Evolutionary conservation across 2,329 filamentous ascomycete species (phyloP).

Genomic region (Dothideomycetes sp.): DNA sequence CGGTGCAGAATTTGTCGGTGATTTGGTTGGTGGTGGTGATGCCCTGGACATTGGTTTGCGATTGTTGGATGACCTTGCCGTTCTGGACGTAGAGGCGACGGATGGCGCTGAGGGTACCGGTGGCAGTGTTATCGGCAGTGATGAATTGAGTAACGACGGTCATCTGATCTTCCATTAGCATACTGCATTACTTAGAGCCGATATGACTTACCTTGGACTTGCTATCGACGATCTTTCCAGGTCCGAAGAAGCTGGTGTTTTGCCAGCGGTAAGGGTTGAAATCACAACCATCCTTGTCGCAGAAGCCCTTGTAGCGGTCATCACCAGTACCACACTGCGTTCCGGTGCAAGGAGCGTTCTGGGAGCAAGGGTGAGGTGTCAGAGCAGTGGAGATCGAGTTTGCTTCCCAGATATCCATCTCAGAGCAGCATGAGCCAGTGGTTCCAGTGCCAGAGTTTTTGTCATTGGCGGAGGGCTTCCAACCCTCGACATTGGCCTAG

Average conservation of each 20-base stretch:
- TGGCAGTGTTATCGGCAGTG: constrained; percentile 39
- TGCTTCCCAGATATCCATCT: constrained; percentile 63
- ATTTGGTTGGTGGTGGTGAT: constrained; percentile 44
- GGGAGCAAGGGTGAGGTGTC: constrained; percentile 57
- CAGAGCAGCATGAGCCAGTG: constrained; percentile 54
- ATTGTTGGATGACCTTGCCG: constrained; percentile 42
- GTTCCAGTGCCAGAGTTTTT: constrained; percentile 25
- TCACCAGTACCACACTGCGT: constrained; percentile 42
- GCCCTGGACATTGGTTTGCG: constrained; percentile 33
- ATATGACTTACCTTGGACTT: constrained; percentile 38
- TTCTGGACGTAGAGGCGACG: constrained; percentile 58
- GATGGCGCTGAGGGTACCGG: constrained; percentile 47
- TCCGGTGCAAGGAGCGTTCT: constrained; percentile 40
- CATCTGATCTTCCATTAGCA: background rate
- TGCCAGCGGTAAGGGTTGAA: constrained; percentile 62
- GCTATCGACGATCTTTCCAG: constrained; percentile 48
- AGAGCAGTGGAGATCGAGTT: constrained; percentile 56
- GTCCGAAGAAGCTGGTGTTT: constrained; percentile 53
- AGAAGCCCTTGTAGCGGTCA: constrained; percentile 52
- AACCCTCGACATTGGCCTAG: constrained; percentile 18
- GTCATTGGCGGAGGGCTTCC: constrained; percentile 20
- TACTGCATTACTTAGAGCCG: background rate
- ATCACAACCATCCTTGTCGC: constrained; percentile 54
- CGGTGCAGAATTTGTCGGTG: constrained; percentile 48
- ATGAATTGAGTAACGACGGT: constrained; percentile 62